Base-by-base conservation (phyloP, 2,329 filamentous ascomycete genomes). In the Trichoderma sp. region DNA sequence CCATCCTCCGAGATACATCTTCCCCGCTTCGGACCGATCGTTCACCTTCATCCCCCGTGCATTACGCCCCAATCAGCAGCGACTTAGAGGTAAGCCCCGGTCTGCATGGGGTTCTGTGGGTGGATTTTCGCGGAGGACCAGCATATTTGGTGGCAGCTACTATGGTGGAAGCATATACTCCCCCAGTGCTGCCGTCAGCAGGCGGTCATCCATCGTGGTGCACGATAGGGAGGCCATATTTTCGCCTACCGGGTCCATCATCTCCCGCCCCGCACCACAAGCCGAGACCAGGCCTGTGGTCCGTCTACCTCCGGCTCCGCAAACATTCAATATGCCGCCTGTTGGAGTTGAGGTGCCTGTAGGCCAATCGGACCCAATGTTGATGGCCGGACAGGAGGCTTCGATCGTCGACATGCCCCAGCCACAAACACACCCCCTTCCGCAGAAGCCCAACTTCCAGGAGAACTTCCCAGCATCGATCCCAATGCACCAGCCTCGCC, bases 31-130 rank as follows among this genome's bases (percentile, higher is more conserved):
- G 61, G 95, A 98, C 77, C 88, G 96, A 75, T 98, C 96, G 0
- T 99, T 99, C 81, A 97, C 98, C 77, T 99, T 99, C 83, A 99
- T 99, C 73, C 96, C 96, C 14, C 89, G 96, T 75, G 95, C 95
- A 12, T 88, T 98, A 84, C 90, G 96, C 76, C 96, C 96, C 15
- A 98, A 97, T 80, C 94, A 97, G 80, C 93, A 97, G 83, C 93
- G 97, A 70, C 78, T 79, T 72, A 79, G 81, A 62, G 92, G 92
- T 73, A 92, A 93, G 78, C 90, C 93, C 47, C 88, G 91, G 72
- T 92, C 93, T 72, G 89, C 90, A 18, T 88, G 92, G 82, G 91
- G 86, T 75, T 93, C 85, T 77, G 84, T 92, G 70, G 88, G 89
- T 6, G 88, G 88, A 12, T 90, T 87, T 76, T 94, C 92, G 8